phyloP scores from a whole-genome alignment of 1,139 yeast genomes.

The Saccharomyces hybrid region DNA sequence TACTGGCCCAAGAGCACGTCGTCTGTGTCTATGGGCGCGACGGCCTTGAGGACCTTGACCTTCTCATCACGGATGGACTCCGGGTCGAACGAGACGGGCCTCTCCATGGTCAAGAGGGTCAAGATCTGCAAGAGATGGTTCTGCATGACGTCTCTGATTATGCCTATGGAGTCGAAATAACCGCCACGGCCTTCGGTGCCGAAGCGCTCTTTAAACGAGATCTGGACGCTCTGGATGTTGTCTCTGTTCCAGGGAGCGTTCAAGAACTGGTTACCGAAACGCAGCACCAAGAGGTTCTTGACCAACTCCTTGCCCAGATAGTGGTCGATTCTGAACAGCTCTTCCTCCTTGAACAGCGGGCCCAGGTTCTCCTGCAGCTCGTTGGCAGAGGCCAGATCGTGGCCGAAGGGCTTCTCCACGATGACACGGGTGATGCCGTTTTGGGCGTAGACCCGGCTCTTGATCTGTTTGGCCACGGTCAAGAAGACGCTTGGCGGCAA shows the following conservation, averaged over 20 bases:
- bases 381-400: conserved; percentile 71
- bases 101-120: conserved; percentile 89
- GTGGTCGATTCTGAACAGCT: conserved; percentile 92
- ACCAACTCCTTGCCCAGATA: conserved; percentile 98
- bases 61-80: conserved; percentile 95
- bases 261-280: conserved; percentile 85
- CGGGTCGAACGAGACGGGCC: conserved; percentile 83
- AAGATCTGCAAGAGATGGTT: conserved; percentile 91
- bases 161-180: conserved; percentile 90
- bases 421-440: conserved; percentile 73
- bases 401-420: conserved; percentile 97
- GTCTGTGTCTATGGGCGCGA: conserved; percentile 58
- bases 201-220: conserved; percentile 90
- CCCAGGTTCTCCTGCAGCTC: conserved; percentile 69
- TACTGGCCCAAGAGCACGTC: conserved; percentile 87
- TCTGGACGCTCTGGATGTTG: conserved; percentile 71
- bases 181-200: conserved; percentile 99
- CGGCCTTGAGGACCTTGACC: conserved; percentile 82
- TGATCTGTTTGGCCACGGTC: conserved; percentile 66
- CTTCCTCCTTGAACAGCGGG: conserved; percentile 86
- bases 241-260: conserved; percentile 82
- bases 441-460: conserved; percentile 57
- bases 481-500: conserved; percentile 91
- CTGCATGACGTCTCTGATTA: conserved; percentile 97
- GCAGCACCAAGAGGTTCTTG: conserved; percentile 76